Conservation (phyloP, 805 yeast genomes). For the Pichia membranifaciens region DNA sequence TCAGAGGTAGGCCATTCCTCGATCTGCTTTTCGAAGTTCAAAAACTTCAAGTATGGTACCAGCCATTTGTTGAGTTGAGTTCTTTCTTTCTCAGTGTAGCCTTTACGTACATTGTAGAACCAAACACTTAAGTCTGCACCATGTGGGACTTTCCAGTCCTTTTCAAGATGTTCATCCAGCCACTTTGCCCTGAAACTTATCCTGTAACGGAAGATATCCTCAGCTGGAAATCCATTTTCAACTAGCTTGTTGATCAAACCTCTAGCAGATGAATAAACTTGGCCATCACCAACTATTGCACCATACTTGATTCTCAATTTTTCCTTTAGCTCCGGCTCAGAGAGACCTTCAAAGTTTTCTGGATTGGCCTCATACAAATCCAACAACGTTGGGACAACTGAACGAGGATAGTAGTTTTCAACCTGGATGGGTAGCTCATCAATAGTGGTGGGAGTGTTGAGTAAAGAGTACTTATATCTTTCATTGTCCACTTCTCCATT, state of each 20-base stretch:
- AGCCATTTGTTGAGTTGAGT: constrained; percentile 22
- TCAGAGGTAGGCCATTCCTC: constrained; percentile 28
- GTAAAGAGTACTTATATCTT: constrained; percentile 3
- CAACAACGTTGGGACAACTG: constrained; percentile 20
- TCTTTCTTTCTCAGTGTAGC: constrained; percentile 26
- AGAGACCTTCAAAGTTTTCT: constrained; percentile 13
- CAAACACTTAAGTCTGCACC: constrained; percentile 32
- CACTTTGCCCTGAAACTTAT: constrained; percentile 25
- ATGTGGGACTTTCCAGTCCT: constrained; percentile 31
- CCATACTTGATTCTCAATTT: constrained; percentile 26
- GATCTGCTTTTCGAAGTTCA: constrained; percentile 21
- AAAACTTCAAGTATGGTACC: constrained; percentile 28
- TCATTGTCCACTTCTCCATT: constrained; percentile 14
- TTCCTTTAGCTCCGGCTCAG: constrained; percentile 15
- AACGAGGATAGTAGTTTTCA: constrained; percentile 33
- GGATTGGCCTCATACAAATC: constrained; percentile 13
- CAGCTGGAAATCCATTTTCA: constrained; percentile 24
- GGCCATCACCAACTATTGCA: constrained; percentile 33
- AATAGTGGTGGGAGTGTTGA: constrained; percentile 18
- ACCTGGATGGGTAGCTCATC: constrained; percentile 25
- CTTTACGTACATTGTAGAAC: constrained; percentile 28
- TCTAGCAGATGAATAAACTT: constrained; percentile 34
- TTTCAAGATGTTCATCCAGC: constrained; percentile 17
- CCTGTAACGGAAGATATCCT: constrained; percentile 27
- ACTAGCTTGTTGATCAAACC: constrained; percentile 30